These are phyloP conservation scores for Gynostemma pentaphyllum DNA, from an alignment of 306 rosid genomes.

Conservation along the genomic window DNA sequence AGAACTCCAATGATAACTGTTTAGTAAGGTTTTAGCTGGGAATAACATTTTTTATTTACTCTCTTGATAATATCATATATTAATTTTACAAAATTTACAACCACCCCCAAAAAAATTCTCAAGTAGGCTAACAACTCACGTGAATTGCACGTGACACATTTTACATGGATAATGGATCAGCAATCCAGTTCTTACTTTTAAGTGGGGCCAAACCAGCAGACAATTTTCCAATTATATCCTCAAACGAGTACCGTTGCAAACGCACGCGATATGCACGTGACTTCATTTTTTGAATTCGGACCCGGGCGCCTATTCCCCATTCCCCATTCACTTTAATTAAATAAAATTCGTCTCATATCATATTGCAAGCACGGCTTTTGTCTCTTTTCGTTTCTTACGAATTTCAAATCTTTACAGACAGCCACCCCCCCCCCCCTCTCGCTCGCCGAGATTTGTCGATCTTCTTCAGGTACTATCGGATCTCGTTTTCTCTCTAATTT, in stretches of 20 bases:
- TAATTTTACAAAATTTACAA: too few relatives aligned
- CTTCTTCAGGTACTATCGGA: slow-evolving; percentile 18
- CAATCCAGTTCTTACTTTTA: neutral
- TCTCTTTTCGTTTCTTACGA: neutral
- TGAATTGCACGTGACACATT: slow-evolving; percentile 1
- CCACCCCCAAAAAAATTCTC: too few relatives aligned
- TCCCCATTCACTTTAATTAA: neutral
- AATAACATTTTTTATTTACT: too few relatives aligned
- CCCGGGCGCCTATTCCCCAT: slow-evolving; percentile 8
- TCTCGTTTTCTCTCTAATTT: neutral
- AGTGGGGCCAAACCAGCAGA: neutral
- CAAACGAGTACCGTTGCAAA: neutral
- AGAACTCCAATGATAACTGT: too few relatives aligned
- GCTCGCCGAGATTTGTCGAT: neutral
- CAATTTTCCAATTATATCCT: neutral
- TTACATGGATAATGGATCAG: neutral
- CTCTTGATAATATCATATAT: too few relatives aligned
- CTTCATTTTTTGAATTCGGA: slow-evolving; percentile 6
- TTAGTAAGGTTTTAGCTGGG: too few relatives aligned
- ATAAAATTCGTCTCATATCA: neutral
- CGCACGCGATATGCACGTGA: slow-evolving; percentile 10
- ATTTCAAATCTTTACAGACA: slow-evolving; percentile 4
- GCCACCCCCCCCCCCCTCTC: neutral
- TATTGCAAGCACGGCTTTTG: neutral
- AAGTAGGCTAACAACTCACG: too few relatives aligned